A percentile compares a stretch with the other conserved stretches of the same genome.
Conservation (phyloP, 2,329 filamentous ascomycete species). For the Pestalotiopsis sp. region DNA sequence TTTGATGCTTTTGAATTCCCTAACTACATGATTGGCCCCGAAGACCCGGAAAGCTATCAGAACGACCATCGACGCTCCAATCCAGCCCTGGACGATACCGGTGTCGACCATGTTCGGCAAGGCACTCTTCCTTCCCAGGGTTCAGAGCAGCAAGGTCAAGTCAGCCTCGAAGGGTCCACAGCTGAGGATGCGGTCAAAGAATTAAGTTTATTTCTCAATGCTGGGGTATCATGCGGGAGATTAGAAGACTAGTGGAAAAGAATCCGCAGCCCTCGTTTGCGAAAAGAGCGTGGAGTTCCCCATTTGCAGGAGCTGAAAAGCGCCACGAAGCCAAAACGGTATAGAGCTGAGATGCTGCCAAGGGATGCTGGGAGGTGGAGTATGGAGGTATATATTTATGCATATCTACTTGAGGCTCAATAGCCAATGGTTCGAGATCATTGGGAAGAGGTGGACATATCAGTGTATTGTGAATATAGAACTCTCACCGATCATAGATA, state of each 20-base stretch:
- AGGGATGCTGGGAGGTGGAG: background rate
- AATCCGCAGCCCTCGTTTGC: background rate
- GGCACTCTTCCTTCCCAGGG: conserved; percentile 4
- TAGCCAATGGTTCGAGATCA: background rate
- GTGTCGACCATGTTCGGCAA: background rate
- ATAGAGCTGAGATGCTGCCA: conserved; percentile 4
- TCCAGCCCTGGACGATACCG: background rate
- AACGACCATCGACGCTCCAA: no score
- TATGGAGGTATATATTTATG: background rate
- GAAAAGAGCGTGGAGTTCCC: background rate
- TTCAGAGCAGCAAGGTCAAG: background rate
- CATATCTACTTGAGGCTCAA: background rate
- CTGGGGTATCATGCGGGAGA: background rate
- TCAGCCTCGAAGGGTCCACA: no score
- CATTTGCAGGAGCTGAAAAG: conserved; percentile 37
- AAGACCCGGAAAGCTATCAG: background rate
- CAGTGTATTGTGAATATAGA: no score
- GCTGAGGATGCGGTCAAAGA: no score
- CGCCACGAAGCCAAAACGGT: conserved; percentile 15
- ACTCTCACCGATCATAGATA: no score
- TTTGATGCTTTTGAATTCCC: background rate
- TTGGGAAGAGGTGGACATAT: background rate
- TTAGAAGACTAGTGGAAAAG: background rate
- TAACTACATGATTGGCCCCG: background rate
- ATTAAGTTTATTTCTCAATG: no score